These are phyloP conservation scores for Flammula alnicola DNA, from an alignment of 1,284 basidiomycete genomes.

Conservation along the genomic window DNA sequence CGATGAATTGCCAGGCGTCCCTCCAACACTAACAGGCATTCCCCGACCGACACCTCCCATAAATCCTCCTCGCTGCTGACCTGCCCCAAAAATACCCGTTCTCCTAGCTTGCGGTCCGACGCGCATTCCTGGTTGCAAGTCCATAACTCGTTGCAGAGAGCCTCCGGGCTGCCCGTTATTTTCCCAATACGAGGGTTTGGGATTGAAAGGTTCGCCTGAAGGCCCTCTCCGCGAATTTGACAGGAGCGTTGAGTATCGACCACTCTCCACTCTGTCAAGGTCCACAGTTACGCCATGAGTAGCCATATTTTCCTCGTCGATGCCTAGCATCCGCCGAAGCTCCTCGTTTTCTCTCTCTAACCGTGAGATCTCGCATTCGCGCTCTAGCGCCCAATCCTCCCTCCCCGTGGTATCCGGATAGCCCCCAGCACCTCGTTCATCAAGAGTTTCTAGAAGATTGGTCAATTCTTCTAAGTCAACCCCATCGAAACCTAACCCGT, in stretches of 20 bases:
- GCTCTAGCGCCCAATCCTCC: slow-evolving; percentile 82
- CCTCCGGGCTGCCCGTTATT: slow-evolving; percentile 29
- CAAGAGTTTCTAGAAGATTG: slow-evolving; percentile 47
- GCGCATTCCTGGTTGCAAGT: slow-evolving; percentile 53
- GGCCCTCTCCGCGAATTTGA: slow-evolving; percentile 30
- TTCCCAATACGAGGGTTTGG: slow-evolving; percentile 27
- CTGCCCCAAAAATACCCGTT: slow-evolving; percentile 47
- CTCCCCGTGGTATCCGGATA: slow-evolving; percentile 37
- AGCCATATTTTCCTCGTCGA: slow-evolving; percentile 60
- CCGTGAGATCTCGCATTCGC: slow-evolving; percentile 82
- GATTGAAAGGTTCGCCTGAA: slow-evolving; percentile 19
- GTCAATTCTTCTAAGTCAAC: slow-evolving; percentile 46
- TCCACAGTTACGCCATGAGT: slow-evolving; percentile 56
- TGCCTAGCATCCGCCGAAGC: slow-evolving; percentile 74
- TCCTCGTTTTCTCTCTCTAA: slow-evolving; percentile 83
- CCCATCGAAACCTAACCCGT: slow-evolving; percentile 28
- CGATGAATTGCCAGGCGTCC: slow-evolving; percentile 24
- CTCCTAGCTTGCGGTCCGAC: slow-evolving; percentile 50
- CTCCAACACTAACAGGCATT: slow-evolving; percentile 33
- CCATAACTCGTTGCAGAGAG: slow-evolving; percentile 49
- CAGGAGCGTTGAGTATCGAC: slow-evolving; percentile 38
- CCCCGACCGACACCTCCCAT: slow-evolving; percentile 40
- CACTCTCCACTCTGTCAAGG: slow-evolving; percentile 44
- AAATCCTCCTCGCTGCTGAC: slow-evolving; percentile 39
- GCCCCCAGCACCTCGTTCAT: slow-evolving; percentile 30